These are phyloP conservation scores for Dissophora globulifera DNA, from an alignment of 192 early-diverging fungal species.

Conservation along the genomic window DNA sequence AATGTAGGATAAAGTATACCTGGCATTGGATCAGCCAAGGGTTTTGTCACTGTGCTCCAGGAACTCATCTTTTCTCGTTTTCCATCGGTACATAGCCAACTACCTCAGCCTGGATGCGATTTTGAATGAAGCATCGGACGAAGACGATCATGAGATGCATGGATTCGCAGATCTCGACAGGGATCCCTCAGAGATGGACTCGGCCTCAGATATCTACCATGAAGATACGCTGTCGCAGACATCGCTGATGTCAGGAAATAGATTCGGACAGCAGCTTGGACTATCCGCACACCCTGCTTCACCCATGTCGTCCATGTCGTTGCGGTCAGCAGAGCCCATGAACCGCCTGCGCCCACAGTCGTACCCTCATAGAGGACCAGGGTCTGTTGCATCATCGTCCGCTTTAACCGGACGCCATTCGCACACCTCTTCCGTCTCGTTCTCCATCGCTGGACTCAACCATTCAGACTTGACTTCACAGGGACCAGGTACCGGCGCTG, in stretches of 20 bases:
- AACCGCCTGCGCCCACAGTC: conserved; percentile 45
- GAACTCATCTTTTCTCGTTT: not conserved
- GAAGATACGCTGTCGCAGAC: conserved; percentile 50
- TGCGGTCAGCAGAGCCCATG: conserved; percentile 47
- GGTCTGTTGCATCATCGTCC: conserved; percentile 49
- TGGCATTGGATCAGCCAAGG: too few species aligned
- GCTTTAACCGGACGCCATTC: conserved; percentile 51
- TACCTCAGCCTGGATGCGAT: conserved; percentile 68
- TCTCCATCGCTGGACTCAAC: conserved; percentile 32
- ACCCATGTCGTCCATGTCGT: conserved; percentile 43
- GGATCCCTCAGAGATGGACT: conserved; percentile 59
- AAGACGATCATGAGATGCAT: conserved; percentile 57
- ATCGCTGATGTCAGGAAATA: conserved; percentile 35
- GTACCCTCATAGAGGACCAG: conserved; percentile 21
- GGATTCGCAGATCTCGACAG: conserved; percentile 41
- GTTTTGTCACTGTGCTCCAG: not conserved
- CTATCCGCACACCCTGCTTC: conserved; percentile 20
- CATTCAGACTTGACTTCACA: conserved; percentile 44
- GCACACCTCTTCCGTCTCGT: conserved; percentile 43
- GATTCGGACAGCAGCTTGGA: conserved; percentile 24
- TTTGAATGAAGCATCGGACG: conserved; percentile 64
- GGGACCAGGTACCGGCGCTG: conserved; percentile 41
- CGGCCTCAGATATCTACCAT: conserved; percentile 54
- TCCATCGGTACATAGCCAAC: conserved; percentile 53
- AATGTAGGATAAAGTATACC: conserved; percentile 50